Evolutionary conservation across 176 grass and related monocot species (phyloP), one percentile per base, ranked within the genome.

Genomic region (Carex kokanica): DNA sequence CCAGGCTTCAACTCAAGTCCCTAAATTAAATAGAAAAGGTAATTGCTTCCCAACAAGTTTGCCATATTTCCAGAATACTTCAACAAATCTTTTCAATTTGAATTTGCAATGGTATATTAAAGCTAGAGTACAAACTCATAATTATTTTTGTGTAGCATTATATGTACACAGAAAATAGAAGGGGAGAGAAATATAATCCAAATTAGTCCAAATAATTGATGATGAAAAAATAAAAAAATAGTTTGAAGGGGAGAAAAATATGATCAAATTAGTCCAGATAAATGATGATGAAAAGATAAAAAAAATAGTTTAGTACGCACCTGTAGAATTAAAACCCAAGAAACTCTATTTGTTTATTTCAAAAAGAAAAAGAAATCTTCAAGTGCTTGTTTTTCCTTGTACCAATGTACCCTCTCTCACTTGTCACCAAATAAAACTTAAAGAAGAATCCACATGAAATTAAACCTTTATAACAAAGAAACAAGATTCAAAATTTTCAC

Each of bases 381-480:
- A 32, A 77, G 49, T 29, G 14, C 29, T 32, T 55, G 13, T 53
- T 53, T 49, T 1, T 15, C 13, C 16, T 40, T 68, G 6, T 68
- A 15, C 8, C 27, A 32, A 18, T 68, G 15, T 68, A 15, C 8
- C 8, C 6, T 70, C 36, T 73, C 69, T 73, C 20, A 13, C 41
- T 24, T 24, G 6, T 47, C 40, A 29, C 47, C 11, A 74, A 74
- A 54, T 74, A 52, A 70, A 74, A 74, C 11, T 27, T 14, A 55
- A 53, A 77, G 47, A 15, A 52, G 72, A 53, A 78, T 56, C 25
- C 13, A 32, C 49, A 78, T 56, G 49, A 78, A 77, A 18, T 17
- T 18, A 56, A 31, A 18, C 21, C 2, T 77, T 78, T 78, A 78
- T 78, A 78, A 78, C 24, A 27, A 74, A 32, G 25, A 77, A 77